These are phyloP conservation scores for Candida dendrica DNA, from an alignment of 805 yeast species.

Conservation along the genomic window DNA sequence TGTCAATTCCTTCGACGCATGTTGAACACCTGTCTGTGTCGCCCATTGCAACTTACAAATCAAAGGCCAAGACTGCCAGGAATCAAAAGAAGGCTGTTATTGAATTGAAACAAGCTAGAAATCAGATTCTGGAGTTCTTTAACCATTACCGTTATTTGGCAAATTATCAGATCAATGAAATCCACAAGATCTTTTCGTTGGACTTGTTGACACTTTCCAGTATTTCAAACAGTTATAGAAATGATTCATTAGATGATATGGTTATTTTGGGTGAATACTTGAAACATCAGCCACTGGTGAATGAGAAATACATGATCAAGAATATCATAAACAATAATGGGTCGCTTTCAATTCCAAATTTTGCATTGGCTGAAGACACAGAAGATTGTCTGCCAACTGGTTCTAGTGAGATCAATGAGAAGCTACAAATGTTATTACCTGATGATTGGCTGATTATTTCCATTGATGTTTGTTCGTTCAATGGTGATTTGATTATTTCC, in stretches of 20 bases:
- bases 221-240: conserved; percentile 12
- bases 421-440: conserved; percentile 27
- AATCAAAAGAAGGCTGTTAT: conserved; percentile 17
- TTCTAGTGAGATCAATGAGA: conserved; percentile 4
- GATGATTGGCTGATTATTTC: conserved; percentile 50
- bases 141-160: conserved; percentile 16
- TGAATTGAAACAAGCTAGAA: conserved; percentile 16
- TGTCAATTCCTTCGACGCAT: conserved; percentile 34
- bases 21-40: conserved; percentile 1
- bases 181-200: conserved; percentile 16
- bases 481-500: conserved; percentile 53
- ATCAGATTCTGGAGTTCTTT: conserved; percentile 11
- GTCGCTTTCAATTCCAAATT: conserved; percentile 11
- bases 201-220: conserved; percentile 20
- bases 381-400: conserved; percentile 12
- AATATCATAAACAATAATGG: conserved; percentile 6
- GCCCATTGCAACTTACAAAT: conserved; percentile 6
- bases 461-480: conserved; percentile 49
- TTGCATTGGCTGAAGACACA: conserved; percentile 8
- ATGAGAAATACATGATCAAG: conserved; percentile 19
- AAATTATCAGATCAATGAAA: conserved; percentile 20
- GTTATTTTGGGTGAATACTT: conserved; percentile 19
- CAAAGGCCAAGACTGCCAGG: conserved; percentile 13
- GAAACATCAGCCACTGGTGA: conserved; percentile 19
- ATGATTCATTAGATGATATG: conserved; percentile 15